Conservation (phyloP, 768 basidiomycete species). For the Suillus paluster region DNA sequence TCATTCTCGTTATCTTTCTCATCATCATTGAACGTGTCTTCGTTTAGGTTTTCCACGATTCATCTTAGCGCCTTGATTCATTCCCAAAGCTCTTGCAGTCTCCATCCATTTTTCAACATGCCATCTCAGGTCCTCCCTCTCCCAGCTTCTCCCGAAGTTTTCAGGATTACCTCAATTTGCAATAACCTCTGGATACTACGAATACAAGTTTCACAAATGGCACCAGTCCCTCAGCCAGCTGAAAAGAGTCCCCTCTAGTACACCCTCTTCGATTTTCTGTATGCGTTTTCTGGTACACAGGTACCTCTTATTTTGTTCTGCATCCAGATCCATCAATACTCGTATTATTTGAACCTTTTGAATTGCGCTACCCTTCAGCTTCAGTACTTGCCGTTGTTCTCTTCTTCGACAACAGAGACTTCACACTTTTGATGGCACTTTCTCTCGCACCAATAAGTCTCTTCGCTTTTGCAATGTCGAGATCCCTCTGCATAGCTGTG, state of each 20-base stretch:
- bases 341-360: neutral
- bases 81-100: neutral
- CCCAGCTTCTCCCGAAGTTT: neutral
- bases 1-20: constrained; percentile 1
- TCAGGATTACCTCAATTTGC: neutral
- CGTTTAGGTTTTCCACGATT: neutral
- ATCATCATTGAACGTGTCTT: neutral
- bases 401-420: constrained; percentile 53
- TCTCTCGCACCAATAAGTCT: constrained; percentile 73
- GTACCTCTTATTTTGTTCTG: neutral
- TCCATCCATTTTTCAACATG: neutral
- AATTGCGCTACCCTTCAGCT: neutral
- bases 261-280: neutral
- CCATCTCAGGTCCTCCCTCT: neutral
- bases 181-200: neutral
- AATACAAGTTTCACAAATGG: neutral
- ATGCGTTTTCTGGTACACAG: neutral
- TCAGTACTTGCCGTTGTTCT: neutral
- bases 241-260: neutral
- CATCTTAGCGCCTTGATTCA: neutral
- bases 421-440: constrained; percentile 66
- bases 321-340: neutral
- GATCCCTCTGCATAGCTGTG: constrained; percentile 36
- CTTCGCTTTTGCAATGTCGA: constrained; percentile 65
- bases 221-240: neutral